Evolutionary conservation across 148 eudicot genomes (phyloP).

Genomic region (Amaranthus palmeri): DNA sequence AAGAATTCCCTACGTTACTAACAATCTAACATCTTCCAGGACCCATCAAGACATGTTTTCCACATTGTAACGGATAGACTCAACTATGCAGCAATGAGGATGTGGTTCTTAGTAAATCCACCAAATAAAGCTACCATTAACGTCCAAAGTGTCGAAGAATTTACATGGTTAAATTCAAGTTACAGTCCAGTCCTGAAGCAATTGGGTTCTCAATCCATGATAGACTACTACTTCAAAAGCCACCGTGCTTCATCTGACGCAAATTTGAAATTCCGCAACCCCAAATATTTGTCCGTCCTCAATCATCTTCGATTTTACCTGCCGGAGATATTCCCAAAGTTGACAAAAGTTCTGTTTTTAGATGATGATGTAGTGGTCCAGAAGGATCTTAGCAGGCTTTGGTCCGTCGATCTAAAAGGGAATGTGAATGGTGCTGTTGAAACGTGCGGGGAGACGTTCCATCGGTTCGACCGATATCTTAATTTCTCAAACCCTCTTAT

Average conservation of each 20-base stretch:
- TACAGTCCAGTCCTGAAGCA: conserved; percentile 85
- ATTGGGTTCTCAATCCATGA: conserved; percentile 69
- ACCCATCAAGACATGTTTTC: conserved; percentile 74
- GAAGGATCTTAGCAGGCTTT: conserved; percentile 74
- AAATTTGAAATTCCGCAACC: conserved; percentile 74
- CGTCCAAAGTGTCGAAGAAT: conserved; percentile 76
- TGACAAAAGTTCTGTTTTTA: conserved; percentile 68
- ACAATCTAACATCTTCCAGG: conserved; percentile 49
- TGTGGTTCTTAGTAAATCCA: conserved; percentile 82
- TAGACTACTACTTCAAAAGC: conserved; percentile 70
- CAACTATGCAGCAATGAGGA: conserved; percentile 91
- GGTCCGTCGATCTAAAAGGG: conserved; percentile 73
- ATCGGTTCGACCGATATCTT: conserved; percentile 80
- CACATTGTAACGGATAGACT: conserved; percentile 86
- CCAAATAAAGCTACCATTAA: conserved; percentile 65
- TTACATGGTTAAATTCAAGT: conserved; percentile 84
- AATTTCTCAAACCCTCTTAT: conserved; percentile 83
- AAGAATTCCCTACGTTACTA: conserved; percentile 29
- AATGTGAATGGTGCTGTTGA: conserved; percentile 86
- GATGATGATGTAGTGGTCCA: conserved; percentile 88
- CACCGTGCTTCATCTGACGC: conserved; percentile 67
- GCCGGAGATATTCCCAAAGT: conserved; percentile 86
- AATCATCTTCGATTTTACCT: conserved; percentile 94
- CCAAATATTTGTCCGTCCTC: conserved; percentile 78
- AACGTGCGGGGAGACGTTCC: conserved; percentile 81